phyloP scores from a whole-genome alignment of 164 flowering plant species.

The Sextonia rubra region DNA sequence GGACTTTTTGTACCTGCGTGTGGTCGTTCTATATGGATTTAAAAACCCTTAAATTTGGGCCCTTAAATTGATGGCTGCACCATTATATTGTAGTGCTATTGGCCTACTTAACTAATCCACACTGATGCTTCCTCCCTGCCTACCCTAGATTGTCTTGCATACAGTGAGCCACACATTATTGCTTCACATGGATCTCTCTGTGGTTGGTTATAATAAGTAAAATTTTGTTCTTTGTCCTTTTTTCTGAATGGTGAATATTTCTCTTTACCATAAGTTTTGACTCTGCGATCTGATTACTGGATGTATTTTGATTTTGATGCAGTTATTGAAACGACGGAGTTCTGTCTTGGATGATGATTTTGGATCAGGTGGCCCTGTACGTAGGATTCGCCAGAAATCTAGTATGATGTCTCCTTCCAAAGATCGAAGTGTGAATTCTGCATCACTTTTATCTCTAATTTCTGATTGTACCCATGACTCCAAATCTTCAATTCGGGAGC shows the following conservation, averaged over 20 bases:
- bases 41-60: too few species aligned
- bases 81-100: too few species aligned
- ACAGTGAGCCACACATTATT: too few species aligned
- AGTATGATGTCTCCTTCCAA: slow-evolving; percentile 41
- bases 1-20: neutral
- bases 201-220: neutral
- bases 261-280: neutral
- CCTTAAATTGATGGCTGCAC: too few species aligned
- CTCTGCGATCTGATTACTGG: neutral
- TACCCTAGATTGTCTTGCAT: too few species aligned
- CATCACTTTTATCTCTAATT: slow-evolving; percentile 15
- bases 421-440: slow-evolving; percentile 25
- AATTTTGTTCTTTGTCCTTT: neutral
- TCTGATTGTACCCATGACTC: slow-evolving; percentile 22
- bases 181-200: neutral
- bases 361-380: slow-evolving; percentile 72
- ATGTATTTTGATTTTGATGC: slow-evolving; percentile 10
- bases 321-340: slow-evolving; percentile 72
- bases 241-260: neutral
- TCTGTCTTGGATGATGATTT: slow-evolving; percentile 70
- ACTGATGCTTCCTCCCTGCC: too few species aligned
- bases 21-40: neutral
- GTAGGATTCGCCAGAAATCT: slow-evolving; percentile 83
- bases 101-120: too few species aligned
- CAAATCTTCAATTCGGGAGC: slow-evolving; percentile 16